phyloP scores from a whole-genome alignment of 371 early-diverging fungal genomes.

The Rhizopus stolonifer region DNA sequence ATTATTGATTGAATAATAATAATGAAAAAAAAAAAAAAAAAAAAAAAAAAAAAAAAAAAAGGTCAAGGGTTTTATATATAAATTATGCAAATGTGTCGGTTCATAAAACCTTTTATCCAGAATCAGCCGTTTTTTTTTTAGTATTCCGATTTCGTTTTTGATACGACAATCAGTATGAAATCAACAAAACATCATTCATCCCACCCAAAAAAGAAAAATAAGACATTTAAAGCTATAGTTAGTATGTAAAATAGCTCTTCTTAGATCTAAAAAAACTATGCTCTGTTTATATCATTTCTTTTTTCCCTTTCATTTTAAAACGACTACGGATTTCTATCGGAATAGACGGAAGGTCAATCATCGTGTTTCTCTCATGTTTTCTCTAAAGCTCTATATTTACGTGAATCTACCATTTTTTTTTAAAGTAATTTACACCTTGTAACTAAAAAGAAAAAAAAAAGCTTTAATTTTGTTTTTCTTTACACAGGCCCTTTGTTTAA shows the following conservation, averaged over 20 bases:
- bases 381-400: no score
- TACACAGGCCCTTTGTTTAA: no score
- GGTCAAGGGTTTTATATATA: conserved; percentile 13
- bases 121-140: conserved; percentile 22
- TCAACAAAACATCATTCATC: not conserved
- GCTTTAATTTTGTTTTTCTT: no score
- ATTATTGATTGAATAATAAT: not conserved
- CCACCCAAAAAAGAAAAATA: not conserved
- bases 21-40: conserved; percentile 2
- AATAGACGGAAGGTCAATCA: not conserved
- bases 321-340: no score
- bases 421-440: no score
- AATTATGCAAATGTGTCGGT: conserved; percentile 4
- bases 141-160: not conserved
- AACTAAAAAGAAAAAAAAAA: no score
- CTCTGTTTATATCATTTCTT: no score
- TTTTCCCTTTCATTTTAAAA: no score
- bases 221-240: no score
- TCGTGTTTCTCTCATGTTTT: not conserved
- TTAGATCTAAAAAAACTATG: no score
- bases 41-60: conserved; percentile 7
- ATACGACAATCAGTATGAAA: conserved; percentile 2
- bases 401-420: no score
- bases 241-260: no score
- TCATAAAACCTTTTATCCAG: conserved; percentile 21